Conservation (phyloP, 768 basidiomycete species). For the Auricularia auricula-judae region DNA sequence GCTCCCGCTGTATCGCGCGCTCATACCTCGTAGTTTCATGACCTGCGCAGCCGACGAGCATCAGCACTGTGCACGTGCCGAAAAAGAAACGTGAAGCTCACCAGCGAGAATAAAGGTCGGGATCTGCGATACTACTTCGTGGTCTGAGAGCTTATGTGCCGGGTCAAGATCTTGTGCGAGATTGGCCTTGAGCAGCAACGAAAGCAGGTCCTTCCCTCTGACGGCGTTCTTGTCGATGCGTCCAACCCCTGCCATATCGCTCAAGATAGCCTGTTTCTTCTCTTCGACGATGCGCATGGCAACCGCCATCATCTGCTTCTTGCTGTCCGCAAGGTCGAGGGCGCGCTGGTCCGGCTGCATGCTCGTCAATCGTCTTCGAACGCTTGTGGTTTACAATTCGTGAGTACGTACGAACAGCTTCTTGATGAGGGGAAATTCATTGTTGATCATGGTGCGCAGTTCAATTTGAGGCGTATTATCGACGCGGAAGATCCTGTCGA, state of each 20-base stretch:
- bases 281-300: slow-evolving; percentile 19
- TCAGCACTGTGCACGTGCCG: too few species aligned
- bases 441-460: slow-evolving; percentile 2
- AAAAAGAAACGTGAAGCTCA: too few species aligned
- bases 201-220: slow-evolving; percentile 44
- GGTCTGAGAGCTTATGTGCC: slow-evolving; percentile 45
- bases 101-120: slow-evolving; percentile 6
- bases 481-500: too few species aligned
- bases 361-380: too few species aligned
- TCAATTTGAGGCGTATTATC: too few species aligned
- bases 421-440: slow-evolving; percentile 19
- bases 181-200: slow-evolving; percentile 52
- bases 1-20: too few species aligned
- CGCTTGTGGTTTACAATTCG: too few species aligned
- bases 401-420: neutral
- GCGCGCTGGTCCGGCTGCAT: slow-evolving; percentile 6
- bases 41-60: neutral
- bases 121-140: slow-evolving; percentile 41
- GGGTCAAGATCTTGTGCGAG: slow-evolving; percentile 48
- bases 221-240: slow-evolving; percentile 10
- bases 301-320: slow-evolving; percentile 13
- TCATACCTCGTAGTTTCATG: neutral
- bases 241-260: too few species aligned
- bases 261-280: slow-evolving; percentile 22
- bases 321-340: slow-evolving; percentile 2